Percentiles rank a stretch among this genome's conserved stretches.
Evolutionary conservation across 2,329 filamentous ascomycete species (phyloP).

Genomic region (Biscogniauxia sp.): DNA sequence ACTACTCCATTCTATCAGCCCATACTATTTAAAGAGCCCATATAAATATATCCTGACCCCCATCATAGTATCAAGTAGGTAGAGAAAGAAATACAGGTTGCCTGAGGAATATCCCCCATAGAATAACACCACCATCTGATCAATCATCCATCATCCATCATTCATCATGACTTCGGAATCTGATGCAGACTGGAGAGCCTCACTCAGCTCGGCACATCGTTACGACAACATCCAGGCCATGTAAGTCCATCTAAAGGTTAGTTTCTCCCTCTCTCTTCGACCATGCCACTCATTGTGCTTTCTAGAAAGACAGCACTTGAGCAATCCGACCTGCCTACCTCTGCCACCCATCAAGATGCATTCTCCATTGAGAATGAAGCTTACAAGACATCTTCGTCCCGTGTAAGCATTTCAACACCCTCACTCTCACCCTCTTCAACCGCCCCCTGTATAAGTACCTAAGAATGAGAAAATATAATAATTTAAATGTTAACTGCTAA

Average conservation of each 20-base stretch:
- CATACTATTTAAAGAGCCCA: too few relatives aligned
- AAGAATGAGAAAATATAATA: too few relatives aligned
- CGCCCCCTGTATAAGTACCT: slow-evolving; percentile 52
- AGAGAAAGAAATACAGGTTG: too few relatives aligned
- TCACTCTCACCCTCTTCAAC: too few relatives aligned
- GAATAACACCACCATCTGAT: too few relatives aligned
- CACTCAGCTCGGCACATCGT: slow-evolving; percentile 57
- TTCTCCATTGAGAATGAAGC: slow-evolving; percentile 65
- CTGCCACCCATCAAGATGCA: slow-evolving; percentile 43
- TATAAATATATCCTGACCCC: too few relatives aligned
- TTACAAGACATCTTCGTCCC: slow-evolving; percentile 55
- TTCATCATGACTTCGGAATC: slow-evolving; percentile 30
- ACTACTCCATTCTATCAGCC: too few relatives aligned
- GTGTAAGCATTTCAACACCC: slow-evolving; percentile 54
- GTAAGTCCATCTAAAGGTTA: slow-evolving; percentile 41
- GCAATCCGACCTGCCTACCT: slow-evolving; percentile 15
- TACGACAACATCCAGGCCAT: slow-evolving; percentile 62
- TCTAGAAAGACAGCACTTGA: slow-evolving; percentile 29
- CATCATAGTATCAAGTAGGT: too few relatives aligned
- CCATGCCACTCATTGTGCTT: slow-evolving; percentile 9
- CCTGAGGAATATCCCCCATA: too few relatives aligned
- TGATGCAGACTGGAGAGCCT: slow-evolving; percentile 44
- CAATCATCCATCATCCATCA: neutral
- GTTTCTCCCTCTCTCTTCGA: neutral
- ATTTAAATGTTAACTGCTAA: slow-evolving; percentile 9